A percentile compares a stretch with the other conserved stretches of the same genome.
phyloP scores from a whole-genome alignment of 106 monocot species.

The Iris macrosiphon region DNA sequence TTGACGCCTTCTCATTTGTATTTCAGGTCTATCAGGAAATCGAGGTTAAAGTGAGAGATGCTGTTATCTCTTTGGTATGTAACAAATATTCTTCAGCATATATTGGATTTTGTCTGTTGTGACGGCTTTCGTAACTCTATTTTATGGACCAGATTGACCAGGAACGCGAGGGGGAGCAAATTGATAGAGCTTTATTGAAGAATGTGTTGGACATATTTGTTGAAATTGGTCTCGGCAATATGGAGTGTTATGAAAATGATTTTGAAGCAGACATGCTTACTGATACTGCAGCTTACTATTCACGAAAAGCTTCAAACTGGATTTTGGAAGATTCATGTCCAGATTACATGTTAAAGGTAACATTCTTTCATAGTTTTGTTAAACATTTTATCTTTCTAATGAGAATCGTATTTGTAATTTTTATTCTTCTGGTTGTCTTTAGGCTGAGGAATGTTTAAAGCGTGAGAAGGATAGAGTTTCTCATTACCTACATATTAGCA shows the following conservation, averaged over 20 bases:
- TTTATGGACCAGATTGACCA: slow-evolving; percentile 58
- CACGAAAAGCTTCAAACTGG: slow-evolving; percentile 77
- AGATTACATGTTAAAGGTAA: slow-evolving; percentile 87
- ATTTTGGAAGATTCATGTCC: slow-evolving; percentile 81
- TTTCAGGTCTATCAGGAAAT: slow-evolving; percentile 71
- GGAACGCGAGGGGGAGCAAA: slow-evolving; percentile 86
- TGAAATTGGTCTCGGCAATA: slow-evolving; percentile 71
- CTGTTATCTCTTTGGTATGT: slow-evolving; percentile 74
- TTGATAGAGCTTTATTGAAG: slow-evolving; percentile 81
- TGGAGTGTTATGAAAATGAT: slow-evolving; percentile 77
- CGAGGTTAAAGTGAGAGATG: slow-evolving; percentile 50
- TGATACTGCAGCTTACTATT: slow-evolving; percentile 70
- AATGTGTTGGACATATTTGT: slow-evolving; percentile 91
- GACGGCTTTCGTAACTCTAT: background rate
- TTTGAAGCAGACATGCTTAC: slow-evolving; percentile 71
- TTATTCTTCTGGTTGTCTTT: background rate
- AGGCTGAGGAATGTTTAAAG: slow-evolving; percentile 87
- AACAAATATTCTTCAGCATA: background rate
- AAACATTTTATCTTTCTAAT: background rate
- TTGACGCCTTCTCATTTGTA: background rate
- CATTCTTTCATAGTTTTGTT: background rate
- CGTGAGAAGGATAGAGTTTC: slow-evolving; percentile 76
- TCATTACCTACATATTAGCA: slow-evolving; percentile 77
- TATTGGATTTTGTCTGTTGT: background rate
- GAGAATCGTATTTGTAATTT: background rate